These are phyloP conservation scores for Clavulina sp. DNA, from an alignment of 768 basidiomycete species.

Conservation along the genomic window DNA sequence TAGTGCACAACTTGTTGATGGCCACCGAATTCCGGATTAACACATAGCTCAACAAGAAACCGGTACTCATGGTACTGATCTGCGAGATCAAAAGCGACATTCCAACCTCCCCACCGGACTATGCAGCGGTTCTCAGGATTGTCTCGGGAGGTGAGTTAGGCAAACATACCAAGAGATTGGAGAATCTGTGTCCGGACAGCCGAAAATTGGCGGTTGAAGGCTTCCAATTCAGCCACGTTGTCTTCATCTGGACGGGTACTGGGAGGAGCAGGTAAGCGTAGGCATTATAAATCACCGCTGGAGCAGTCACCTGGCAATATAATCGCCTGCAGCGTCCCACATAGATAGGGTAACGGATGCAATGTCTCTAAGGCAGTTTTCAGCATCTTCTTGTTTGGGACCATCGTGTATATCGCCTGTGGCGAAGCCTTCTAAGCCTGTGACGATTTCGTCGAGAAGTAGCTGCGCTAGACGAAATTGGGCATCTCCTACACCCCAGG, in stretches of 20 bases:
- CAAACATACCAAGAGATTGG: constrained; percentile 53
- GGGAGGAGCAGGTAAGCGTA: no score
- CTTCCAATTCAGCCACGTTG: constrained; percentile 36
- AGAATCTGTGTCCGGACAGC: constrained; percentile 60
- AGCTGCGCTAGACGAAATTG: no score
- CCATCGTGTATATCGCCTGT: no score
- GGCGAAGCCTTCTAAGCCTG: no score
- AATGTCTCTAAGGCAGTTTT: constrained; percentile 5
- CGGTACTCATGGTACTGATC: constrained; percentile 77
- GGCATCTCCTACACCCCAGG: no score
- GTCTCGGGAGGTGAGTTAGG: not conserved
- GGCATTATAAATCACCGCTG: not conserved
- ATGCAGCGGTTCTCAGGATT: not conserved
- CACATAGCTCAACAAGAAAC: constrained; percentile 66
- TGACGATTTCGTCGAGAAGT: no score
- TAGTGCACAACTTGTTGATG: constrained; percentile 54
- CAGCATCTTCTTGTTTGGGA: no score
- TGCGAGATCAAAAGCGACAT: constrained; percentile 64
- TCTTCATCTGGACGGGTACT: constrained; percentile 19
- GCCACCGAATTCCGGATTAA: constrained; percentile 36
- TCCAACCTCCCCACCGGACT: constrained; percentile 52
- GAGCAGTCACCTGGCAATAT: constrained; percentile 3
- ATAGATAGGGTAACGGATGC: constrained; percentile 3
- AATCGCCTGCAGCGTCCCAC: constrained; percentile 1
- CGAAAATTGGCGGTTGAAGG: constrained; percentile 48